Evolutionary conservation across 352 stramenopile species (phyloP).

Genomic region (Pythium phragmiticola): DNA sequence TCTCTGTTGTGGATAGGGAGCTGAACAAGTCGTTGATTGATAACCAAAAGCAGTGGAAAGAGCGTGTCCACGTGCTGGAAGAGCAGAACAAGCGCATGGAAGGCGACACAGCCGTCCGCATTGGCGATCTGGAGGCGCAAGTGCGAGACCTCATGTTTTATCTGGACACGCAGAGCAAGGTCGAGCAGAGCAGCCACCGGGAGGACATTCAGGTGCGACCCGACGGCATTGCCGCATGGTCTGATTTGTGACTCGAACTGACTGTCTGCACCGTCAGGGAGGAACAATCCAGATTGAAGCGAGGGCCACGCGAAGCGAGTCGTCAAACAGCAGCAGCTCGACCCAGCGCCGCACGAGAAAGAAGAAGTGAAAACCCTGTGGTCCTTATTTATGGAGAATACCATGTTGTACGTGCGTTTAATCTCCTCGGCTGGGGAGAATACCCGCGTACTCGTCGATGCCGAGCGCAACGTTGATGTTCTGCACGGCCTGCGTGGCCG

Average conservation of each 20-base stretch:
- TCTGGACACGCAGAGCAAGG: slow-evolving; percentile 84
- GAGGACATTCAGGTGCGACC: slow-evolving; percentile 73
- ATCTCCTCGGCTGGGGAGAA: slow-evolving; percentile 29
- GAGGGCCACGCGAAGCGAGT: slow-evolving; percentile 9
- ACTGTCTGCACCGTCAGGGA: slow-evolving; percentile 29
- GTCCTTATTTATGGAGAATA: background rate
- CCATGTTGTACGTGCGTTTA: slow-evolving; percentile 5
- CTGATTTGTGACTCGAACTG: background rate
- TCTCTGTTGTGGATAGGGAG: slow-evolving; percentile 38
- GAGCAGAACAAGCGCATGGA: slow-evolving; percentile 63
- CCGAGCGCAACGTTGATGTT: slow-evolving; percentile 95
- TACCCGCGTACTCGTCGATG: slow-evolving; percentile 84
- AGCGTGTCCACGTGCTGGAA: slow-evolving; percentile 66
- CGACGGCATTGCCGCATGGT: background rate
- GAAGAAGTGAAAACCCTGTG: slow-evolving; percentile 14
- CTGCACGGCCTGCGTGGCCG: slow-evolving; percentile 91
- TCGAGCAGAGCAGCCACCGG: slow-evolving; percentile 73
- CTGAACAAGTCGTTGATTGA: slow-evolving; percentile 87
- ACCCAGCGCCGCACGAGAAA: slow-evolving; percentile 20
- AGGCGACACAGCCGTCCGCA: slow-evolving; percentile 52
- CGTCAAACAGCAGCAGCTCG: background rate
- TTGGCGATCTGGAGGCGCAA: slow-evolving; percentile 82
- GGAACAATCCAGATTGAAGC: slow-evolving; percentile 75
- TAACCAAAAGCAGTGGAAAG: slow-evolving; percentile 89
- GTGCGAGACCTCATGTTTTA: slow-evolving; percentile 90